These are phyloP conservation scores for Agaricus sinodeliciosus DNA, from an alignment of 768 basidiomycete genomes.

Conservation along the genomic window DNA sequence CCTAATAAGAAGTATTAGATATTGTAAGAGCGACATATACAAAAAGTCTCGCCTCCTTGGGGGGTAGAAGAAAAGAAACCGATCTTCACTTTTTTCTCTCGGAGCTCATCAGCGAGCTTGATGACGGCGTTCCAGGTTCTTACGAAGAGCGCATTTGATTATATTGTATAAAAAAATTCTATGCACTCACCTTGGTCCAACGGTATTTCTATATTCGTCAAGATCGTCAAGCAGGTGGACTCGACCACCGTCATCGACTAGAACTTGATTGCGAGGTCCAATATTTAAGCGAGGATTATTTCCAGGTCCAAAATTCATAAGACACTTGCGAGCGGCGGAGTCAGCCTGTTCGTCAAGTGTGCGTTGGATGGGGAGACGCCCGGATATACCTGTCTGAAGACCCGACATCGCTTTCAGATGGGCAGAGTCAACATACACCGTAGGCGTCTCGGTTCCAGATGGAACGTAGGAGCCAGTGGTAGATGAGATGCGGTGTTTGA, in stretches of 20 bases:
- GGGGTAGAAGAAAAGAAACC: constrained; percentile 95
- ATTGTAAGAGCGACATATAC: not conserved
- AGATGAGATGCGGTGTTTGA: constrained; percentile 80
- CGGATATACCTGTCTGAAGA: constrained; percentile 39
- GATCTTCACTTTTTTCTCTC: constrained; percentile 82
- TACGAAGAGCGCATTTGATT: constrained; percentile 10
- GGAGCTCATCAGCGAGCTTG: constrained; percentile 79
- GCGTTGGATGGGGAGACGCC: constrained; percentile 64
- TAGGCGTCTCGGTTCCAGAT: constrained; percentile 73
- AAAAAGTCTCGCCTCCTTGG: constrained; percentile 63
- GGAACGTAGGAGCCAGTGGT: constrained; percentile 73
- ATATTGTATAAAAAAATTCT: not conserved
- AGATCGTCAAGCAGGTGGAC: constrained; percentile 84
- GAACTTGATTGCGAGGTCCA: constrained; percentile 80
- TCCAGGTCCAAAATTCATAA: constrained; percentile 77
- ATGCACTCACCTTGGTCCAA: constrained; percentile 44
- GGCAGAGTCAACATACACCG: constrained; percentile 55
- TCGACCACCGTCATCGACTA: constrained; percentile 81
- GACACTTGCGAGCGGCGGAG: constrained; percentile 76
- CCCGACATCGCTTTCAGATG: constrained; percentile 38
- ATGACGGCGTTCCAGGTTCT: constrained; percentile 78
- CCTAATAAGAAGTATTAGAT: constrained; percentile 36
- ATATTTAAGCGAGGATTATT: constrained; percentile 83
- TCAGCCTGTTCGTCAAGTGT: constrained; percentile 83
- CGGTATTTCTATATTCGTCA: constrained; percentile 68